These are phyloP conservation scores for Gaeumannomyces sp. DNA, from an alignment of 2,329 filamentous ascomycete species.

Conservation along the genomic window DNA sequence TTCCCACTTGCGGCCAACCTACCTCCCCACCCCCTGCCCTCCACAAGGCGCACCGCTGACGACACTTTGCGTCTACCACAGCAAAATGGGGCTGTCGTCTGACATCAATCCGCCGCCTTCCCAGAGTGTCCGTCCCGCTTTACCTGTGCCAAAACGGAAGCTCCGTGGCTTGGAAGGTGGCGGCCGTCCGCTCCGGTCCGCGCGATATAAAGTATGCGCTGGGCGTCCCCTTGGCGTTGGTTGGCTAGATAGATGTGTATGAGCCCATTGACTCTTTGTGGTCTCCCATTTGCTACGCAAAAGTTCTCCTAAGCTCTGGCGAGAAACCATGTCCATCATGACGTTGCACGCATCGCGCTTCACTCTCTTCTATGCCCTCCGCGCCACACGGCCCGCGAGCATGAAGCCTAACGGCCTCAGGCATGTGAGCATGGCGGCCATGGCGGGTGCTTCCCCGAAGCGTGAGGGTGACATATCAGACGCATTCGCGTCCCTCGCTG, in stretches of 20 bases:
- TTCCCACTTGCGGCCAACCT: no score
- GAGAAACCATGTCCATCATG: neutral
- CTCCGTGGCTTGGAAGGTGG: neutral
- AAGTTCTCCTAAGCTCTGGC: neutral
- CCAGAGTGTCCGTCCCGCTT: neutral
- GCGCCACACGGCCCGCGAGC: neutral
- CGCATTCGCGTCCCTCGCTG: constrained; percentile 54
- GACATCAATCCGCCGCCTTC: neutral
- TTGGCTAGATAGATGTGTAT: neutral
- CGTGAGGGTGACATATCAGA: constrained; percentile 58
- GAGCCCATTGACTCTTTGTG: neutral
- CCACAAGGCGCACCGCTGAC: neutral
- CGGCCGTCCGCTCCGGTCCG: neutral
- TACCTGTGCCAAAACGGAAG: neutral
- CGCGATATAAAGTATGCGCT: neutral
- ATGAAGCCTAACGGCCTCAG: neutral
- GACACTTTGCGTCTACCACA: neutral
- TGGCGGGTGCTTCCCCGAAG: constrained; percentile 26
- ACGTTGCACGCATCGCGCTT: neutral
- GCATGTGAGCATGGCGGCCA: constrained; percentile 15
- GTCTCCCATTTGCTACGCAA: neutral
- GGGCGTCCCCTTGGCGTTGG: neutral
- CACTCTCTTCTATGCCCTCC: neutral
- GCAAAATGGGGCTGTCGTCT: neutral
- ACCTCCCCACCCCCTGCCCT: neutral